Evolutionary conservation across 768 basidiomycete genomes (phyloP).

Genomic region (Lentinus brumalis): DNA sequence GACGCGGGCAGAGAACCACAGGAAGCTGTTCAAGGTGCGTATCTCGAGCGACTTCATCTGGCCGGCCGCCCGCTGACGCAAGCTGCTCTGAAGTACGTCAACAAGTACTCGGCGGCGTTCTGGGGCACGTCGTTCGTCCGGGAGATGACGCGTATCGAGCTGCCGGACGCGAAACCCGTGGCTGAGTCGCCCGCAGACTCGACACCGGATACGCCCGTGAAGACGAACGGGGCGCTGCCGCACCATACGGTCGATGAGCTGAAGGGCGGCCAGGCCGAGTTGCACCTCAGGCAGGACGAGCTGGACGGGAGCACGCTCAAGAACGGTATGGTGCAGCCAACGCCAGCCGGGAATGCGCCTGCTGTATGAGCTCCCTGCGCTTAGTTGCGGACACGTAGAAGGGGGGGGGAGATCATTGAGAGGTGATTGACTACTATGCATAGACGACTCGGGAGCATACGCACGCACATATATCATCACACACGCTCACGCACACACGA

Average conservation of each 20-base stretch:
- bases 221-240: conserved; percentile 4
- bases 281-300: conserved; percentile 29
- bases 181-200: conserved; percentile 21
- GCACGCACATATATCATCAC: too few relatives aligned
- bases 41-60: not conserved
- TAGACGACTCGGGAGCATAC: too few relatives aligned
- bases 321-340: conserved; percentile 26
- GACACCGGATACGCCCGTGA: not conserved
- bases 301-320: conserved; percentile 23
- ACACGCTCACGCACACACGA: too few relatives aligned
- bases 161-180: conserved; percentile 40
- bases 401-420: too few relatives aligned
- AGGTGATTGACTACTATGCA: too few relatives aligned
- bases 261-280: conserved; percentile 34
- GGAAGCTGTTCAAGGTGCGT: conserved; percentile 85
- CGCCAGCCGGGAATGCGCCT: conserved; percentile 26
- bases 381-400: not conserved
- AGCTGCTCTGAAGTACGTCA: conserved; percentile 61
- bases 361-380: conserved; percentile 1
- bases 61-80: not conserved
- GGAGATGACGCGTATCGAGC: conserved; percentile 69
- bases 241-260: conserved; percentile 22
- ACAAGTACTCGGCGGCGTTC: conserved; percentile 90
- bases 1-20: conserved; percentile 87
- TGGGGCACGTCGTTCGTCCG: conserved; percentile 91